phyloP scores from a whole-genome alignment of 2,329 filamentous ascomycete genomes.

The Tympanopsis confertula region DNA sequence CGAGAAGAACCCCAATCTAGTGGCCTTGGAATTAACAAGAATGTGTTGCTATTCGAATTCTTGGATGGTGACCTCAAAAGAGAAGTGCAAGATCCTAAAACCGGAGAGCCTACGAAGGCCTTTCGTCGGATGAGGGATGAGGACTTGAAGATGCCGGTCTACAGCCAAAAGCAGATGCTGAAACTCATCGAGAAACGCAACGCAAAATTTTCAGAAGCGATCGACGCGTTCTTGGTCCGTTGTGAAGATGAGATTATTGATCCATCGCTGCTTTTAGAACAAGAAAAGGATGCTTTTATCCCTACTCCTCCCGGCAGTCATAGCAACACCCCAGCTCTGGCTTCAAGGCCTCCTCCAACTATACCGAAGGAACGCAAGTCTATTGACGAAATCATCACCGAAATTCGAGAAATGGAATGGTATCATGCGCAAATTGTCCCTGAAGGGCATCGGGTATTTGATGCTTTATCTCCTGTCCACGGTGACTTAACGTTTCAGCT shows the following conservation, averaged over 20 bases:
- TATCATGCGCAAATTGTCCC: conserved; percentile 89
- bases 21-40: conserved; percentile 24
- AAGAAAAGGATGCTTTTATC: conserved; percentile 45
- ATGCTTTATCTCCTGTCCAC: conserved; percentile 69
- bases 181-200: conserved; percentile 83
- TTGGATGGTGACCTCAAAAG: conserved; percentile 81
- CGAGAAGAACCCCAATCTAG: neutral
- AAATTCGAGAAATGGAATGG: conserved; percentile 74
- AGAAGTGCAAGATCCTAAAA: conserved; percentile 13
- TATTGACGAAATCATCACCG: conserved; percentile 73
- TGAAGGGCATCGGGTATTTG: conserved; percentile 82
- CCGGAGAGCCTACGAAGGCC: conserved; percentile 48
- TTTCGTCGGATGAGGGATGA: conserved; percentile 57
- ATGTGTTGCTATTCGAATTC: conserved; percentile 85
- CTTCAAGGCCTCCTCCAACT: conserved; percentile 13
- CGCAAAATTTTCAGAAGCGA: conserved; percentile 65
- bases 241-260: conserved; percentile 57
- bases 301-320: conserved; percentile 24
- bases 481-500: conserved; percentile 77
- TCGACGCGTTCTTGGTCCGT: conserved; percentile 65
- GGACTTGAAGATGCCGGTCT: conserved; percentile 81
- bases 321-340: neutral
- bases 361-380: conserved; percentile 73
- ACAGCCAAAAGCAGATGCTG: conserved; percentile 84
- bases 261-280: conserved; percentile 52